Conservation (phyloP, 805 yeast species). For the Saturnispora zaruensis region DNA sequence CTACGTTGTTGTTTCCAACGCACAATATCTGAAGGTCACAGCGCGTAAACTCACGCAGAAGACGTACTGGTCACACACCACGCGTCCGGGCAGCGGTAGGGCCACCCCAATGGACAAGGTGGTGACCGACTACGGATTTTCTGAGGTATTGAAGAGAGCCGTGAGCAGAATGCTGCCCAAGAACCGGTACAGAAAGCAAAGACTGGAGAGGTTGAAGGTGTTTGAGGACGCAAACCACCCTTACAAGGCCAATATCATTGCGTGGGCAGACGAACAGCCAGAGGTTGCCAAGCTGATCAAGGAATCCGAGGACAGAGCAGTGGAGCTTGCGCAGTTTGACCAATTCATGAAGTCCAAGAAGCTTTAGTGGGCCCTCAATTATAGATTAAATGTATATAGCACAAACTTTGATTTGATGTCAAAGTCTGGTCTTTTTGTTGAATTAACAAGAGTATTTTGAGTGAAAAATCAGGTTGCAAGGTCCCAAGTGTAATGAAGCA, state of each 20-base stretch:
- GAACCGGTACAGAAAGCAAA: conserved; percentile 67
- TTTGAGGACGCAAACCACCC: conserved; percentile 88
- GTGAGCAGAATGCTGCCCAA: conserved; percentile 96
- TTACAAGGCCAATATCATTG: conserved; percentile 71
- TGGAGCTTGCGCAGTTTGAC: conserved; percentile 20
- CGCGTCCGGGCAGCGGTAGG: conserved; percentile 83
- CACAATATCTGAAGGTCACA: conserved; percentile 69
- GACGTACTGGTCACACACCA: conserved; percentile 81
- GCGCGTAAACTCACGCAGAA: conserved; percentile 79
- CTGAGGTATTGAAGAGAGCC: conserved; percentile 79
- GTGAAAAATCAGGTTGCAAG: neutral
- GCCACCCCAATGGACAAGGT: conserved; percentile 74
- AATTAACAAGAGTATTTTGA: neutral
- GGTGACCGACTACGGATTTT: conserved; percentile 70
- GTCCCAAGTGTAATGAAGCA: neutral
- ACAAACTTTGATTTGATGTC: neutral
- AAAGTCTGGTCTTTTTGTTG: neutral
- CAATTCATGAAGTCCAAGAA: conserved; percentile 22
- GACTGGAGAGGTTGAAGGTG: conserved; percentile 78
- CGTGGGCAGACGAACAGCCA: conserved; percentile 72
- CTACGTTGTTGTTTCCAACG: conserved; percentile 93
- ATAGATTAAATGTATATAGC: neutral
- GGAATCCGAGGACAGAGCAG: conserved; percentile 28
- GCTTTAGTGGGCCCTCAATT: conserved; percentile 4
- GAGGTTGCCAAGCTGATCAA: conserved; percentile 37